These are phyloP conservation scores for Paratinospora sagittata DNA, from an alignment of 164 flowering plant genomes.

Conservation along the genomic window DNA sequence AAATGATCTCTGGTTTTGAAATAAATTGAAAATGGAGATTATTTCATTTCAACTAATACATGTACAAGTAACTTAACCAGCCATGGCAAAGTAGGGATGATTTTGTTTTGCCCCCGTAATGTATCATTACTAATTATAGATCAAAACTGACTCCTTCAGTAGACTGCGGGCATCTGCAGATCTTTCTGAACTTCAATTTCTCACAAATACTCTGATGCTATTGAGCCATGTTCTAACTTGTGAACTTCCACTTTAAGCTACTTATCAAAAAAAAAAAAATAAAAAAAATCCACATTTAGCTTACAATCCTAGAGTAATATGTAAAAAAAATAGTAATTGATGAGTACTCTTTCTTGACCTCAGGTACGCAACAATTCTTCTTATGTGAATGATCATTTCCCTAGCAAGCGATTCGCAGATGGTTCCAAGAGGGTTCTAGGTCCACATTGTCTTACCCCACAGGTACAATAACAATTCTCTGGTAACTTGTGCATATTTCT, in stretches of 20 bases:
- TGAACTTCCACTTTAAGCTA: no score
- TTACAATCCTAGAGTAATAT: not conserved
- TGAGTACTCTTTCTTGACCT: not conserved
- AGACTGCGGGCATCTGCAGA: not conserved
- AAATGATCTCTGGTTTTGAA: not conserved
- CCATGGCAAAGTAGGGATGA: not conserved
- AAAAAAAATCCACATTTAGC: not conserved
- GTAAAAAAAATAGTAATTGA: not conserved
- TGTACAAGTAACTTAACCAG: not conserved
- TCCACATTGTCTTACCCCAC: conserved; percentile 42
- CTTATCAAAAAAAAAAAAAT: no score
- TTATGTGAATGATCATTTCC: conserved; percentile 31
- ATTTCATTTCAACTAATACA: not conserved
- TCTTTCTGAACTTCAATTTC: not conserved
- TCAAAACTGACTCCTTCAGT: not conserved
- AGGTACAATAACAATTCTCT: conserved; percentile 26
- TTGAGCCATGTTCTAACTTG: not conserved
- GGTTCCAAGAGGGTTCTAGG: conserved; percentile 79
- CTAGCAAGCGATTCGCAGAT: conserved; percentile 67
- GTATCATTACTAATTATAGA: not conserved
- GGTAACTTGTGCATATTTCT: not conserved
- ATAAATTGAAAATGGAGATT: not conserved
- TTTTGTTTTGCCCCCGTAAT: not conserved
- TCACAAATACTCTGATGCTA: not conserved
- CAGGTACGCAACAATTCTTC: conserved; percentile 41